Evolutionary conservation across 2,329 filamentous ascomycete genomes (phyloP).

Genomic region (Mycosphaerella sp.): DNA sequence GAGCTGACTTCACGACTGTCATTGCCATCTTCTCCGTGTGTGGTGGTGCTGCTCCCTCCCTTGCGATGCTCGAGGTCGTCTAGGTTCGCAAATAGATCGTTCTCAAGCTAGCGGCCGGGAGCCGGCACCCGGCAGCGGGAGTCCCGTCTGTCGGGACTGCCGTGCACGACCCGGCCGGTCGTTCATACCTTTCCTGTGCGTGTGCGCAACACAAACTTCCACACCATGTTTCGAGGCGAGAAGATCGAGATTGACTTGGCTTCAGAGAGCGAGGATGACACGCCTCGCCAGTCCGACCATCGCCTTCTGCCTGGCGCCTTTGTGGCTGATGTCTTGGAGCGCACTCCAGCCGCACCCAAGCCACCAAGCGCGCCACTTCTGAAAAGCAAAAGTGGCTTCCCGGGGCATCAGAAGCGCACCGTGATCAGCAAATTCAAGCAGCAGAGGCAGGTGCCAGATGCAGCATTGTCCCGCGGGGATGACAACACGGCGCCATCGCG

Average conservation of each 20-base stretch:
- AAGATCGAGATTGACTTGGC: conserved; percentile 56
- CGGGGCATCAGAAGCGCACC: conserved; percentile 74
- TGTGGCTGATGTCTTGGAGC: conserved; percentile 74
- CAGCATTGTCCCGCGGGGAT: background rate
- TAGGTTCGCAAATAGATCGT: background rate
- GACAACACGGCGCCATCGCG: background rate
- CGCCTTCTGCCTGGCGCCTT: conserved; percentile 36
- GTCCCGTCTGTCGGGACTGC: background rate
- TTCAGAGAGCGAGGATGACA: conserved; percentile 31
- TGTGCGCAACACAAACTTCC: background rate
- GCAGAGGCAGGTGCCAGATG: conserved; percentile 33
- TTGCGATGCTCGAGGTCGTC: background rate
- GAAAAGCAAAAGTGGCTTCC: conserved; percentile 63
- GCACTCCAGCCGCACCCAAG: conserved; percentile 52
- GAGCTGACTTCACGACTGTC: background rate
- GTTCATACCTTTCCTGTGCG: background rate
- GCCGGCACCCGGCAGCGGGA: background rate
- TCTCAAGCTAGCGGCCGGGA: too few relatives aligned
- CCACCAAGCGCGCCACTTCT: conserved; percentile 58
- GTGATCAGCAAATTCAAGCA: conserved; percentile 74
- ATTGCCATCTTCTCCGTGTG: background rate
- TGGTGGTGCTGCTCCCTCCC: background rate
- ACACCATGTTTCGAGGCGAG: conserved; percentile 47
- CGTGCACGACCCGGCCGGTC: background rate
- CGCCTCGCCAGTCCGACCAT: conserved; percentile 3